Conservation (phyloP, 257 asterid genomes). For the Scutellaria barbata region DNA sequence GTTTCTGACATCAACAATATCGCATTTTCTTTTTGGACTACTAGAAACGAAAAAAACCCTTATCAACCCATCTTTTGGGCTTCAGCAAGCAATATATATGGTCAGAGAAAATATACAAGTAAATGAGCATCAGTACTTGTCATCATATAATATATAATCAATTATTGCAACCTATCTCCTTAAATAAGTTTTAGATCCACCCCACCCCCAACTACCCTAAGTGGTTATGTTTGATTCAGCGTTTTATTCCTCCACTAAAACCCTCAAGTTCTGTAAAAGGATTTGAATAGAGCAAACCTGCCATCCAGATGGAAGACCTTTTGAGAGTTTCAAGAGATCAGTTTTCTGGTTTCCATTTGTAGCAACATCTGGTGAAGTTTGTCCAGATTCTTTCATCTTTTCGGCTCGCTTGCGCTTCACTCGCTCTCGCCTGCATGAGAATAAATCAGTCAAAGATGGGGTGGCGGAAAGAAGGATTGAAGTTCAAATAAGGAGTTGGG, state of each 20-base stretch:
- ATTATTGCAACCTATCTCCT: not conserved
- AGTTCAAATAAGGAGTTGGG: not conserved
- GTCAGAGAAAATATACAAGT: not conserved
- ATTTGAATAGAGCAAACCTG: constrained; percentile 53
- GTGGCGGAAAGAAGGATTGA: not conserved
- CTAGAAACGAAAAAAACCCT: not conserved
- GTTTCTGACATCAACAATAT: not conserved
- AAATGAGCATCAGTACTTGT: not conserved
- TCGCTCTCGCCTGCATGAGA: constrained; percentile 84
- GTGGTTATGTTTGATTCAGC: constrained; percentile 7
- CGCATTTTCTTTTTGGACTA: not conserved
- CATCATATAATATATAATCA: not conserved
- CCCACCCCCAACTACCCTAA: not conserved
- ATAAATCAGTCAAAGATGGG: constrained; percentile 28
- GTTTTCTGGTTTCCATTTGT: constrained; percentile 51
- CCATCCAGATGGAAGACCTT: constrained; percentile 92
- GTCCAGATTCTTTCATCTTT: constrained; percentile 54
- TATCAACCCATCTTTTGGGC: not conserved
- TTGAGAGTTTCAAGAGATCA: constrained; percentile 66
- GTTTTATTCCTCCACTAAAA: constrained; percentile 1
- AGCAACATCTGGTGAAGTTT: constrained; percentile 45
- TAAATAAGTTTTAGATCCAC: not conserved
- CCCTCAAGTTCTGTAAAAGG: constrained; percentile 6
- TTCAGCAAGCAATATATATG: not conserved
- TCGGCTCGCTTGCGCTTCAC: constrained; percentile 85